These are phyloP conservation scores for Melanopsichium pennsylvanicum DNA, from an alignment of 1,284 basidiomycete species.

Conservation along the genomic window DNA sequence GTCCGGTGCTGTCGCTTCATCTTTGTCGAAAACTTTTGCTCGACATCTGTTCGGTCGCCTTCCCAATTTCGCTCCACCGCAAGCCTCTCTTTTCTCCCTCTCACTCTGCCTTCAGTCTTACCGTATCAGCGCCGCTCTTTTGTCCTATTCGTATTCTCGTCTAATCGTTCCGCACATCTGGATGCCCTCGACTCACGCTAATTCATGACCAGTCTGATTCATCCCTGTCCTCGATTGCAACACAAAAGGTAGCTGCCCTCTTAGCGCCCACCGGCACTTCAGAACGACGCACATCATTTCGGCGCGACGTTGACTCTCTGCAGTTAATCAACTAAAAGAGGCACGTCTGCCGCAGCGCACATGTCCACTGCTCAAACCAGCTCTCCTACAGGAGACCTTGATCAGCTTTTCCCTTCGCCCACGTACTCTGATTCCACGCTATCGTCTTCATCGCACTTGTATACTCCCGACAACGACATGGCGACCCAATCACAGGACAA, in stretches of 20 bases:
- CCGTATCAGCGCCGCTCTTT: constrained; percentile 1
- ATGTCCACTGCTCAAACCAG: constrained; percentile 36
- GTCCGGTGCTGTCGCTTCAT: background rate
- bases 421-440: constrained; percentile 45
- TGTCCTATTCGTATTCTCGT: constrained; percentile 2
- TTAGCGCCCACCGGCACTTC: background rate
- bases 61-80: background rate
- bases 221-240: background rate
- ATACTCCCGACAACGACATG: constrained; percentile 46
- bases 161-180: constrained; percentile 2
- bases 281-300: background rate
- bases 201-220: constrained; percentile 3
- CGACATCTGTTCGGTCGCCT: background rate
- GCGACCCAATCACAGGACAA: constrained; percentile 6
- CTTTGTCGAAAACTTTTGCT: background rate
- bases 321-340: too few relatives aligned
- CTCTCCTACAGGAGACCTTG: constrained; percentile 36
- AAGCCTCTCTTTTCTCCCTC: background rate
- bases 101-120: background rate
- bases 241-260: background rate
- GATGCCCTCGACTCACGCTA: background rate
- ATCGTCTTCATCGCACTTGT: constrained; percentile 43
- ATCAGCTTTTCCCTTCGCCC: constrained; percentile 44
- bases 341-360: constrained; percentile 8
- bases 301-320: constrained; percentile 1